A percentile compares a stretch with the other conserved stretches of the same genome.
These are phyloP conservation scores for Phyllosticta citriasiana DNA, from an alignment of 2,329 filamentous ascomycete genomes.

Conservation along the genomic window DNA sequence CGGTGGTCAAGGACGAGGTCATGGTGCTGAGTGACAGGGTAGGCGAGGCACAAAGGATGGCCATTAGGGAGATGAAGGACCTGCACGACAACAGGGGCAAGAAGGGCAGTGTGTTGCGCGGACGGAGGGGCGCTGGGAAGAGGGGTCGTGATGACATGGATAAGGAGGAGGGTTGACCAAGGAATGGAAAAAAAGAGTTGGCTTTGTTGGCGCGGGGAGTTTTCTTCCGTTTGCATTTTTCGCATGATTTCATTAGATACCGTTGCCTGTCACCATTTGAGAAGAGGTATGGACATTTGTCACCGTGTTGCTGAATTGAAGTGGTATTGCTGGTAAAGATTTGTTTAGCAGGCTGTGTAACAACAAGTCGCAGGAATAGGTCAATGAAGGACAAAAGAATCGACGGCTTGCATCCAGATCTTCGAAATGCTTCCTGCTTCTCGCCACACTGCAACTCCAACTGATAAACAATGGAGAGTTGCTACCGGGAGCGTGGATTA, in stretches of 20 bases:
- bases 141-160: constrained; percentile 59
- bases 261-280: neutral
- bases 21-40: constrained; percentile 71
- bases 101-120: constrained; percentile 37
- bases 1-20: constrained; percentile 68
- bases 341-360: no score
- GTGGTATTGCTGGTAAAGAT: no score
- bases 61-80: constrained; percentile 72
- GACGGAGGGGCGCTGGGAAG: constrained; percentile 43
- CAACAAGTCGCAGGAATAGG: no score
- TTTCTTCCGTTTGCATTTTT: neutral
- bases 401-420: no score
- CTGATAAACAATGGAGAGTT: no score
- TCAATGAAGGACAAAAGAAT: no score
- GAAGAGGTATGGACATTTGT: neutral
- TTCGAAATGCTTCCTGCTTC: no score
- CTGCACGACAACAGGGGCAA: constrained; percentile 57
- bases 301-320: neutral
- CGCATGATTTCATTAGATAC: neutral
- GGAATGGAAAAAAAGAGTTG: neutral
- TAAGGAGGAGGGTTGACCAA: constrained; percentile 55
- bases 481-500: no score
- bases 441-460: no score
- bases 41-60: constrained; percentile 72
- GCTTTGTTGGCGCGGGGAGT: neutral